Conservation (phyloP, 2,329 filamentous ascomycete genomes). For the Cadophora malorum region DNA sequence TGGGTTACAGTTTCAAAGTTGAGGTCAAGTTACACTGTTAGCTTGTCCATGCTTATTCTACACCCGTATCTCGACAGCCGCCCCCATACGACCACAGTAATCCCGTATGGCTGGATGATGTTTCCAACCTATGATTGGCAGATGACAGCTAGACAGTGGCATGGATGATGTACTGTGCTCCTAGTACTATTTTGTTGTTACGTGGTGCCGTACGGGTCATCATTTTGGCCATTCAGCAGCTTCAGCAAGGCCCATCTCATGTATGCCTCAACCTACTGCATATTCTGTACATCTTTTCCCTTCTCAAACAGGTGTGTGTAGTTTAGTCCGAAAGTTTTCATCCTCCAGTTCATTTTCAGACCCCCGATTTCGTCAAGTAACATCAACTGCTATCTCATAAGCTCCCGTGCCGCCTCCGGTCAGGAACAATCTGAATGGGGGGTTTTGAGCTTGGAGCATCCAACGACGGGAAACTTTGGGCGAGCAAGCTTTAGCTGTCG, state of each 20-base stretch:
- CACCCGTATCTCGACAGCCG: not conserved
- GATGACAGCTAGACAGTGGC: not conserved
- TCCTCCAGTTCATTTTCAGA: not conserved
- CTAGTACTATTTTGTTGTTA: not conserved
- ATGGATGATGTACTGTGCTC: constrained; percentile 4
- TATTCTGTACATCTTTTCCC: constrained; percentile 1
- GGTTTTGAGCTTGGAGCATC: constrained; percentile 1
- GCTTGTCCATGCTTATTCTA: not conserved
- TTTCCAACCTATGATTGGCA: not conserved
- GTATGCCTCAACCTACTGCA: constrained; percentile 12
- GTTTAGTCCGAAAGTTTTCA: not conserved
- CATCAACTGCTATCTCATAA: not conserved
- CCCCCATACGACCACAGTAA: not conserved
- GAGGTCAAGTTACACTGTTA: constrained; percentile 1
- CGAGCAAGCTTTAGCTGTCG: constrained; percentile 8
- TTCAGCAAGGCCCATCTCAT: constrained; percentile 6
- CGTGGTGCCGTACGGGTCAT: not conserved
- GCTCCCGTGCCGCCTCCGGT: constrained; percentile 9
- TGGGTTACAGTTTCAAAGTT: constrained; percentile 8
- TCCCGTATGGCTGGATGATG: constrained; percentile 3
- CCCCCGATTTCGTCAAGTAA: not conserved
- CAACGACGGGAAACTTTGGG: constrained; percentile 2
- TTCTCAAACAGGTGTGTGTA: not conserved
- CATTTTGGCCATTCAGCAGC: constrained; percentile 14
- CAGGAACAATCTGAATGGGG: constrained; percentile 15